A percentile compares a stretch with the other conserved stretches of the same genome.
These are phyloP conservation scores for Trifolium dubium DNA, from an alignment of 306 rosid genomes.

Conservation along the genomic window DNA sequence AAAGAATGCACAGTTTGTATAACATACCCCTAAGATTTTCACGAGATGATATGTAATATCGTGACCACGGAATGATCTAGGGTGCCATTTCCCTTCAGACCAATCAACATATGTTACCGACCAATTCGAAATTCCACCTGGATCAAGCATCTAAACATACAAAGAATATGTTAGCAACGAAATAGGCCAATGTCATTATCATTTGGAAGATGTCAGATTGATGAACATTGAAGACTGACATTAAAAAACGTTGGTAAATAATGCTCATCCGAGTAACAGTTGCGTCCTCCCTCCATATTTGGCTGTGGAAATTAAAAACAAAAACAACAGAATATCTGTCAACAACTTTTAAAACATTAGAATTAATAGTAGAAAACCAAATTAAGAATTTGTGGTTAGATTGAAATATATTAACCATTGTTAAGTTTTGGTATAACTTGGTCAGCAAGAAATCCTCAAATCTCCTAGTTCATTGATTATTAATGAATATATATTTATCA, in stretches of 20 bases:
- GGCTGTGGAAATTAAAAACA: slow-evolving; percentile 61
- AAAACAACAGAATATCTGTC: slow-evolving; percentile 30
- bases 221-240: slow-evolving; percentile 57
- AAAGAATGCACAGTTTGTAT: slow-evolving; percentile 26
- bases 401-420: neutral
- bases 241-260: slow-evolving; percentile 76
- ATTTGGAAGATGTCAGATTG: slow-evolving; percentile 13
- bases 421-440: slow-evolving; percentile 13
- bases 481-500: slow-evolving; percentile 1
- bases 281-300: slow-evolving; percentile 82
- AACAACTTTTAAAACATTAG: slow-evolving; percentile 24
- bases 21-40: slow-evolving; percentile 73
- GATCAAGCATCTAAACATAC: slow-evolving; percentile 75
- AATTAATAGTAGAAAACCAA: slow-evolving; percentile 2
- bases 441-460: neutral
- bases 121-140: slow-evolving; percentile 89
- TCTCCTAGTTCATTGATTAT: neutral
- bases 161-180: slow-evolving; percentile 20
- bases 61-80: slow-evolving; percentile 65
- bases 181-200: neutral
- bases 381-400: neutral
- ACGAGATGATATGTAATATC: slow-evolving; percentile 66
- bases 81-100: slow-evolving; percentile 98
- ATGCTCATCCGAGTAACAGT: slow-evolving; percentile 88
- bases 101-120: slow-evolving; percentile 93